Evolutionary conservation across 148 eudicot genomes (phyloP).

Genomic region (Vaccinium myrtillus): DNA sequence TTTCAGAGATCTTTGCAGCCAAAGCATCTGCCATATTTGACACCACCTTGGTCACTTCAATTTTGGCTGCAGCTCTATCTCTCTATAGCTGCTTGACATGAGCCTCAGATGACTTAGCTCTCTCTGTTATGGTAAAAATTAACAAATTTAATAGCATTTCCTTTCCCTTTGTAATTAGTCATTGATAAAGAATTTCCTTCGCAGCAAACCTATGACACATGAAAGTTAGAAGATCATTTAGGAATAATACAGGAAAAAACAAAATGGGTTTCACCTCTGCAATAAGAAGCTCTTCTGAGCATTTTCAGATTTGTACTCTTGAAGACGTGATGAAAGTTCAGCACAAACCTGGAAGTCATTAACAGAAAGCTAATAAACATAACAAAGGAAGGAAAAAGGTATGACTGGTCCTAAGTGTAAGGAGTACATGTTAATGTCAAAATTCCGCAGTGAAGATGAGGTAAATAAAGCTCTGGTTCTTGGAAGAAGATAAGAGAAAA

Average conservation of each 20-base stretch:
- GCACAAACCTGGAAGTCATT: slow-evolving; percentile 79
- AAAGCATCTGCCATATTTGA: slow-evolving; percentile 83
- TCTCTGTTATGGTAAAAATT: slow-evolving; percentile 46
- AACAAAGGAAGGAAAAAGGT: not conserved
- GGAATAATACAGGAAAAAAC: not conserved
- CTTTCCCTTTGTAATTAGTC: slow-evolving; percentile 6
- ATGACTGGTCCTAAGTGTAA: not conserved
- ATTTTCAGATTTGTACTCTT: slow-evolving; percentile 89
- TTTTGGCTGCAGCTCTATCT: slow-evolving; percentile 69
- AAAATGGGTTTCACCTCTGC: slow-evolving; percentile 60
- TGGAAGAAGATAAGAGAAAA: not conserved
- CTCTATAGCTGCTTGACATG: slow-evolving; percentile 70
- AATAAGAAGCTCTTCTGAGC: slow-evolving; percentile 86
- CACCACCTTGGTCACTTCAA: slow-evolving; percentile 69
- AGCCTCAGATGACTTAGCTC: slow-evolving; percentile 80
- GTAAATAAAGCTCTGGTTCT: not conserved
- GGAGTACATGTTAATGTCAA: not conserved
- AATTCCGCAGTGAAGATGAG: not conserved
- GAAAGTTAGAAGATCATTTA: not conserved
- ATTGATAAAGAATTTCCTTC: slow-evolving; percentile 7
- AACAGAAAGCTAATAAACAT: slow-evolving; percentile 2
- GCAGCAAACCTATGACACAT: not conserved
- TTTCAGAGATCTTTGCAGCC: slow-evolving; percentile 90
- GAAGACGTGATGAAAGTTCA: slow-evolving; percentile 91
- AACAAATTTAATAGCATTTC: not conserved